Base-by-base conservation (phyloP, 2,329 filamentous ascomycete species). In the Aquanectria penicillioides region DNA sequence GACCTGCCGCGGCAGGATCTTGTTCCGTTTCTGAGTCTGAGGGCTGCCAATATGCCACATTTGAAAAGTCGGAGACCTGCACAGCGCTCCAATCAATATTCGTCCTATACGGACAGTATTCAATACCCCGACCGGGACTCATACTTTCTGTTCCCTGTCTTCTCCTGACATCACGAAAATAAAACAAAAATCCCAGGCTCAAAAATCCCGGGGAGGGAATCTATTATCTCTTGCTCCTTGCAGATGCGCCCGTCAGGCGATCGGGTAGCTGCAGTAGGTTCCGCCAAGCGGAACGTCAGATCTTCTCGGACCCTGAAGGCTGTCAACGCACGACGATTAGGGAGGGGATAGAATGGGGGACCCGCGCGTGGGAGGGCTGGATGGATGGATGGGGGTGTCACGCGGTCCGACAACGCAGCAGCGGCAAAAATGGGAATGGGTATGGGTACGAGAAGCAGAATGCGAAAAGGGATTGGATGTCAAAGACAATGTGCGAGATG, bases 1-100 rank as follows among this genome's bases (percentile, higher is more conserved):
- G 53, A 36, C 47, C 60, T 18, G 57, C 68, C 59, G 62, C 57
- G 25, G 61, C 59, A 15, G 50, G 38, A 47, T 61, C 68, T 49
- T 73, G 68, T 33, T 79, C 78, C 12, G 68, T 69, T n/a, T 81
- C 80, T 46, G 77, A 77, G 55, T 80, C 74, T 33, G 74, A 71
- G 9, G 69, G 62, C 48, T 77, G 70, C 49, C 74, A 75, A 65
- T 75, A 81, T 61, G 79, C 72, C 47, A 81, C 69, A 26, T 78
- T 72, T 60, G 76, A 78, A 71, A 77, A 81, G 66, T 81, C 71
- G 61, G 78, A 75, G 59, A 72, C 77, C 64, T 80, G 74, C 55
- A 81, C 72, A 63, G 75, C 65, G 57, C 69, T 66, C 63, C 69
- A 76, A 66, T 77, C 73, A 71, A 77, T 57, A 61, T 75, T 73